Base-by-base conservation (phyloP, 2,329 filamentous ascomycete species). In the Diaporthe humulicola region DNA sequence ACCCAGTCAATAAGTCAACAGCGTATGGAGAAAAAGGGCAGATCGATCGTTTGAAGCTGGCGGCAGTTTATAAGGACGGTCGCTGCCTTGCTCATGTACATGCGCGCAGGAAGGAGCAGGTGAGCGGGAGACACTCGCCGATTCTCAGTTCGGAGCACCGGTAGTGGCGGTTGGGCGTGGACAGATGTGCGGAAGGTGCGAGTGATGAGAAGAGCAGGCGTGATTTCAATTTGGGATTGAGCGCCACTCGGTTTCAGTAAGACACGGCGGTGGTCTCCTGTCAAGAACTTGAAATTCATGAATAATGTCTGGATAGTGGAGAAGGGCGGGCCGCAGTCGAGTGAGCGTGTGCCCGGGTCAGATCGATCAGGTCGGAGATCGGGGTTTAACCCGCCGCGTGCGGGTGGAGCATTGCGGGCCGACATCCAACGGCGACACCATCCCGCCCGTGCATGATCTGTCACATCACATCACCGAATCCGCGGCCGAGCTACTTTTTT, bases 371-470 rank as follows among this genome's bases (percentile, higher is more conserved):
- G 22, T 69, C 64, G 64, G 64, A n/a, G 45, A 38, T 67, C 45
- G 45, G 61, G 64, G 64, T 69, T 69, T 69, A 54, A 69, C 64
- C 64, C 64, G 48, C 64, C 30, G 48, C 25, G 15, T 2, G 33
- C 3, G 40, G 28, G 33, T 10, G 15, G 45, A 54, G 64, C 42
- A 38, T 36, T 8, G n/a, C 45, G 45, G 64, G 3, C n/a, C 22
- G 14, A 6, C 45, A 25, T 19, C 22, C 42, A 52, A 19, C 45
- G 17, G n/a, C 40, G 40, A 33, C 28, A 22, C 10, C 56, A n/a
- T 38, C 25, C 58, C 58, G 14, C 42, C 17, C 19, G 28, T 33
- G 42, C 42, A 48, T 48, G 57, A 64, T 15, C 36, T 33, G 28
- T 52, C 30, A 50, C 33, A 25, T 33, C 61, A 67, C 12, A 38